Percentiles rank a stretch among this genome's conserved stretches.
Conservation (phyloP, 345 rosid genomes). For the Eucalyptus marginata region DNA sequence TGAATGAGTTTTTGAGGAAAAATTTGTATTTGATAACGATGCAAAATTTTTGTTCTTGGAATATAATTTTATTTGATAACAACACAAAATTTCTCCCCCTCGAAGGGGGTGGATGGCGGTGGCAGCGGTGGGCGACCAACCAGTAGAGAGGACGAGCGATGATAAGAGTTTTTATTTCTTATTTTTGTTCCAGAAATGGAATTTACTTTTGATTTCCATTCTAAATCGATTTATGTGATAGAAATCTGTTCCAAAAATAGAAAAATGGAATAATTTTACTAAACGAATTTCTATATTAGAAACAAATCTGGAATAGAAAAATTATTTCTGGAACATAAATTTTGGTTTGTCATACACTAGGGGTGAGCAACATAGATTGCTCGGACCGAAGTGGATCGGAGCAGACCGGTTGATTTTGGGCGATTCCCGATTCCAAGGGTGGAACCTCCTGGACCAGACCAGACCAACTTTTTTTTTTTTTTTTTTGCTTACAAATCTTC, state of each 20-base stretch:
- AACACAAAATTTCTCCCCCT: too few species aligned
- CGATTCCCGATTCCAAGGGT: rapidly evolving
- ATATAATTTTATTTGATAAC: too few species aligned
- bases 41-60: too few species aligned
- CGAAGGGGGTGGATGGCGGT: rapidly evolving
- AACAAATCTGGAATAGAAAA: rapidly evolving
- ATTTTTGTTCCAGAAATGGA: too few species aligned
- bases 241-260: rapidly evolving
- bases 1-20: too few species aligned
- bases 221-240: rapidly evolving
- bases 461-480: too few species aligned
- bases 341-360: too few species aligned
- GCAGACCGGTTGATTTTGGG: rapidly evolving
- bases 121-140: rapidly evolving
- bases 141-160: rapidly evolving
- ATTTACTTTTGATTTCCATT: too few species aligned
- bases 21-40: rapidly evolving
- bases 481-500: too few species aligned
- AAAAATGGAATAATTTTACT: rapidly evolving
- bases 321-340: rapidly evolving
- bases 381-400: too few species aligned
- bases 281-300: rapidly evolving
- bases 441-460: rapidly evolving
- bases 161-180: too few species aligned
- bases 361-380: rapidly evolving